These are phyloP conservation scores for Salix arbutifolia DNA, from an alignment of 345 rosid genomes.

Conservation along the genomic window DNA sequence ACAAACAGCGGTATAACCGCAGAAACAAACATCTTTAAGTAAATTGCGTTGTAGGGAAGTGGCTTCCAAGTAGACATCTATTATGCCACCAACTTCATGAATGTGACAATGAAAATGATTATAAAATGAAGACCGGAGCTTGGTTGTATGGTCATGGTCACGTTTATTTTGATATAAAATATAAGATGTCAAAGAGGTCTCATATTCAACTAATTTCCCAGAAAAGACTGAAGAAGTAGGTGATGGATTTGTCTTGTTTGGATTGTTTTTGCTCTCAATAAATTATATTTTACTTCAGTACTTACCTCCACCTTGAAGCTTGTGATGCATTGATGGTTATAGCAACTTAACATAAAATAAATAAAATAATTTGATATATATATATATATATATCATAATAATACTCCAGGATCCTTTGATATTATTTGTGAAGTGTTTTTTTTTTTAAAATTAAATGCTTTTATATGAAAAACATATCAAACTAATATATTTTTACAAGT, in stretches of 20 bases:
- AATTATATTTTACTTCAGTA: neutral
- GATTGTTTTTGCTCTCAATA: neutral
- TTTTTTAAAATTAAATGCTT: no score
- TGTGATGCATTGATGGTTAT: no score
- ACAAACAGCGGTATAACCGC: no score
- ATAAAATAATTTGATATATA: no score
- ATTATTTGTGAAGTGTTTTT: no score
- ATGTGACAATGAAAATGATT: neutral
- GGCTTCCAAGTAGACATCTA: neutral
- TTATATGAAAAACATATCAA: no score
- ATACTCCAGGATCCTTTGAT: no score
- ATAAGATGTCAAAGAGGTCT: neutral
- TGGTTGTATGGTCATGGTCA: neutral
- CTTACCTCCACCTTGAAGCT: no score
- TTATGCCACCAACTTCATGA: neutral
- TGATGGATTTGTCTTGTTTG: neutral
- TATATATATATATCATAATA: no score
- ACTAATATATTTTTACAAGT: no score
- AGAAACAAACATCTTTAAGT: neutral
- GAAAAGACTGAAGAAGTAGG: neutral
- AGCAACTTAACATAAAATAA: no score
- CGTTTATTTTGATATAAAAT: neutral
- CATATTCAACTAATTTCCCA: neutral
- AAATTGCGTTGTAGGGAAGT: neutral
- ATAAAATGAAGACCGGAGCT: neutral